Conservation (phyloP, 2,329 filamentous ascomycete species). For the Colletotrichum sublineola region DNA sequence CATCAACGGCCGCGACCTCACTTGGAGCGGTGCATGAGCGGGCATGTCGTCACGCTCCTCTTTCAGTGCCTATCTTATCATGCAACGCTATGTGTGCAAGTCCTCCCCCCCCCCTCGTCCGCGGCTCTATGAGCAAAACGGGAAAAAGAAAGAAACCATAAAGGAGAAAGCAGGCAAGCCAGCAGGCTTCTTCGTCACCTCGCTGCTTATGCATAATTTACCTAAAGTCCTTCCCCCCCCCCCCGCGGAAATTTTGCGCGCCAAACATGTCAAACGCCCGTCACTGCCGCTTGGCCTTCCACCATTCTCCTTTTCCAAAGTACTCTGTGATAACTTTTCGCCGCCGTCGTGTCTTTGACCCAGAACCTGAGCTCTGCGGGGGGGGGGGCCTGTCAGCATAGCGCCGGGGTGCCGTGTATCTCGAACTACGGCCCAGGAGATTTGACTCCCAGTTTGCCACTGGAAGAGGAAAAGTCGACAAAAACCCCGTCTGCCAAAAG, state of each 20-base stretch:
- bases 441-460: not conserved
- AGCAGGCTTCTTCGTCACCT: not conserved
- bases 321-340: not conserved
- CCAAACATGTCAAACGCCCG: conserved; percentile 15
- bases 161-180: no score
- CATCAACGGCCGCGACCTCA: not conserved
- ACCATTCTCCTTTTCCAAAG: not conserved
- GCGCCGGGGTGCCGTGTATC: conserved; percentile 20
- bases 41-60: not conserved
- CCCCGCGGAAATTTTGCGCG: not conserved
- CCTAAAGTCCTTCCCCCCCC: not conserved
- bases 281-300: not conserved
- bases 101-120: conserved; percentile 11
- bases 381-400: not conserved
- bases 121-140: conserved; percentile 2
- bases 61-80: conserved; percentile 10
- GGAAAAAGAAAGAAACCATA: conserved; percentile 10
- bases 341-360: not conserved
- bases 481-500: not conserved
- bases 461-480: not conserved
- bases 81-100: not conserved
- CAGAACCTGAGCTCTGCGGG: not conserved
- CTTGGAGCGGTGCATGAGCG: not conserved
- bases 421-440: conserved; percentile 22
- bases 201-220: not conserved